Evolutionary conservation across 2,329 filamentous ascomycete species (phyloP).

Genomic region (Arthrobotrys iridis): DNA sequence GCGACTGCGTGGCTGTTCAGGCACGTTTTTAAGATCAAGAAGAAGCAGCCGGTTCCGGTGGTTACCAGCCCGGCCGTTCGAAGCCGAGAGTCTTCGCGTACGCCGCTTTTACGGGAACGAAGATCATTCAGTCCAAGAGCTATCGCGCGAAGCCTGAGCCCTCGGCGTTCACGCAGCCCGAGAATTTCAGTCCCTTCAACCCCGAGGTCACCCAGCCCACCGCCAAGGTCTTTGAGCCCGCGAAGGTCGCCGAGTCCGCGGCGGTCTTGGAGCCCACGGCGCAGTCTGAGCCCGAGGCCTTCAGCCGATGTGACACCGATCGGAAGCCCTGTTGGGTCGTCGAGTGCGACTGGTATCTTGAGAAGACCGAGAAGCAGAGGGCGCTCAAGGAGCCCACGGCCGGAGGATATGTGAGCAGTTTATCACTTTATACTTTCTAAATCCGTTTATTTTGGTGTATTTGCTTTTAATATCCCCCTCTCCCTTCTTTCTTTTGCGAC

Average conservation of each 20-base stretch:
- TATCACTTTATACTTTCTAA: constrained; percentile 5
- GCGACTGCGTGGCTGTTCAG: constrained; percentile 43
- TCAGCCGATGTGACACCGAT: constrained; percentile 31
- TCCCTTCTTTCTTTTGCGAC: not conserved
- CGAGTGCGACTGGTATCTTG: constrained; percentile 41
- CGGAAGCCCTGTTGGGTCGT: constrained; percentile 37
- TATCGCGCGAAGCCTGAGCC: constrained; percentile 32
- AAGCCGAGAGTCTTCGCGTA: constrained; percentile 35
- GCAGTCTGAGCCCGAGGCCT: constrained; percentile 33
- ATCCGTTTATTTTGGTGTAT: constrained; percentile 12
- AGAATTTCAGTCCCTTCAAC: constrained; percentile 24
- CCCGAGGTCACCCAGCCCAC: constrained; percentile 10
- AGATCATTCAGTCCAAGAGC: constrained; percentile 45
- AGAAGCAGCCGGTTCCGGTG: not conserved
- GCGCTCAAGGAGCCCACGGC: constrained; percentile 30
- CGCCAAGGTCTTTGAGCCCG: constrained; percentile 22
- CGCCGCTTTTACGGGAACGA: constrained; percentile 29
- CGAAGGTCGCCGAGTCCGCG: constrained; percentile 42
- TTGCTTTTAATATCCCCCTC: not conserved
- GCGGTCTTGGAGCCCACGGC: constrained; percentile 46
- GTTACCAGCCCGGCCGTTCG: constrained; percentile 13
- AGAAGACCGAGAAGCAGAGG: constrained; percentile 36
- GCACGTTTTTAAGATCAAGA: constrained; percentile 22
- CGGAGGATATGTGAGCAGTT: constrained; percentile 20
- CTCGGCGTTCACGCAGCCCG: constrained; percentile 29